These are phyloP conservation scores for Phytopythium delawarense DNA, from an alignment of 352 stramenopile species.

Conservation along the genomic window DNA sequence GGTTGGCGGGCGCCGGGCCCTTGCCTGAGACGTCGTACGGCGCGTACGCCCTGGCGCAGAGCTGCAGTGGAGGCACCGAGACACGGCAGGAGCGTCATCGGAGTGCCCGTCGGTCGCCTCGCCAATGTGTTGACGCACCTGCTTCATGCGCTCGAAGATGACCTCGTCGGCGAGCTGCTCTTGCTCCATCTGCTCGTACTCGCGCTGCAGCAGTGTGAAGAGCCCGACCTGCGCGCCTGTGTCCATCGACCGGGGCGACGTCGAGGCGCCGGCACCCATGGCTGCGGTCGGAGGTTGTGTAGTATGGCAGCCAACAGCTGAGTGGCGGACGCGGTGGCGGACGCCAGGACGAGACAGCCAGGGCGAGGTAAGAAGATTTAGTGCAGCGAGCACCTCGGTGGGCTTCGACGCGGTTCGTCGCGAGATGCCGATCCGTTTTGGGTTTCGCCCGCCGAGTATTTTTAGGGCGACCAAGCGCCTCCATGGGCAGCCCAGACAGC, in stretches of 20 bases:
- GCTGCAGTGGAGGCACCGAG: constrained; percentile 8
- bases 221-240: constrained; percentile 31
- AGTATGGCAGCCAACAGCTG: not conserved
- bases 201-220: constrained; percentile 50
- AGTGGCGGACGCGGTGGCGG: too few relatives aligned
- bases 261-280: constrained; percentile 46
- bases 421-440: constrained; percentile 1
- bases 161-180: constrained; percentile 57
- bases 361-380: not conserved
- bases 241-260: constrained; percentile 15
- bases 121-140: constrained; percentile 17
- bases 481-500: too few relatives aligned
- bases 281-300: not conserved
- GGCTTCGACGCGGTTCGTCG: not conserved
- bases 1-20: constrained; percentile 18
- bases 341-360: not conserved
- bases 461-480: not conserved
- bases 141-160: constrained; percentile 77
- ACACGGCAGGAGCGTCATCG: too few relatives aligned
- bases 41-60: constrained; percentile 43
- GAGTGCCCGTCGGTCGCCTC: too few relatives aligned
- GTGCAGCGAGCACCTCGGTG: not conserved
- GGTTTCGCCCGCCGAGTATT: constrained; percentile 2
- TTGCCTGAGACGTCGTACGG: constrained; percentile 30
- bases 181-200: constrained; percentile 61